These are phyloP conservation scores for Murraya koenigii DNA, from an alignment of 345 rosid species.

Conservation along the genomic window DNA sequence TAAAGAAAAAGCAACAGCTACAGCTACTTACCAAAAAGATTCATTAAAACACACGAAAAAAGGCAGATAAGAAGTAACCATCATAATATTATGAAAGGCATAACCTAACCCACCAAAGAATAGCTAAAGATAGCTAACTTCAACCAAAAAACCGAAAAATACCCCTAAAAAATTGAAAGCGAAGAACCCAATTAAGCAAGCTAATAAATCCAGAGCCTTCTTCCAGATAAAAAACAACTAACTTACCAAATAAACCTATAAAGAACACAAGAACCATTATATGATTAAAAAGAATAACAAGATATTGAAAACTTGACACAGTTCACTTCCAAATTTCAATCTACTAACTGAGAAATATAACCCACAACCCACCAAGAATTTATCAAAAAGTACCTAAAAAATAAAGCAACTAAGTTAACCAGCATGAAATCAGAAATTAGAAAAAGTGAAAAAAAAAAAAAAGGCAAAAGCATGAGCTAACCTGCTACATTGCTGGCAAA, in stretches of 20 bases:
- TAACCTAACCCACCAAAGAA: neutral
- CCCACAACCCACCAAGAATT: neutral
- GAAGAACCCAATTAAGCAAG: neutral
- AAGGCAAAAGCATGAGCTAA: conserved; percentile 17
- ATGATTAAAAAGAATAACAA: neutral
- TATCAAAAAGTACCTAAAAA: neutral
- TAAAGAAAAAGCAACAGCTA: neutral
- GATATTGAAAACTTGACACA: neutral
- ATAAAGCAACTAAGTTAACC: neutral
- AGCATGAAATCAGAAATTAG: neutral
- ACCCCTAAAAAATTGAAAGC: neutral
- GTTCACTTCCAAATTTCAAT: neutral
- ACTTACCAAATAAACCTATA: neutral
- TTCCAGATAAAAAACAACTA: neutral
- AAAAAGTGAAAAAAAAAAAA: neutral
- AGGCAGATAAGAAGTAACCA: neutral
- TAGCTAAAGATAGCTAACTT: neutral
- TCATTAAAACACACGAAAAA: neutral
- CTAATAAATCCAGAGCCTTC: conserved; percentile 1
- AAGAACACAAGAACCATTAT: neutral
- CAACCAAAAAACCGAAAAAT: neutral
- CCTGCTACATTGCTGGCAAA: conserved; percentile 99
- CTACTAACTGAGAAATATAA: neutral
- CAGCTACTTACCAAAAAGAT: neutral
- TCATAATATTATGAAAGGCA: neutral